Evolutionary conservation across 495 filamentous ascomycete genomes (phyloP), one percentile per base, ranked within the genome.

Genomic region (Podospora tetraspora): DNA sequence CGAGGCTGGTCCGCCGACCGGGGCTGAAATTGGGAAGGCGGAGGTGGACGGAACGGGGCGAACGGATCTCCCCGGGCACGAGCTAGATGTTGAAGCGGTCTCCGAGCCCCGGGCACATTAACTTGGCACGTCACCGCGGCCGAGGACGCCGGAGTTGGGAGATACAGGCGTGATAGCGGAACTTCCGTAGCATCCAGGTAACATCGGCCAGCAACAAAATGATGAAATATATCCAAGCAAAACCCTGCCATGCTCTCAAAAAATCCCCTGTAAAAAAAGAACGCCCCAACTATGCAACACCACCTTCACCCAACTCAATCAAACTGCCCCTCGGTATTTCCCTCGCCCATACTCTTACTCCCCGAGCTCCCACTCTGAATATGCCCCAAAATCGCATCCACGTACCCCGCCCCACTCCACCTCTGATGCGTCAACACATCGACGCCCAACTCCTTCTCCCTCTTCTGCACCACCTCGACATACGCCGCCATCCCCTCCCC

Each of bases 341-440:
- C 91, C 64, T 91, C 89, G 0, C 91, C 91, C 91, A 94, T 92
- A 75, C 90, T 90, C 84, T 87, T 92, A 75, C 85, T 92, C 61
- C 86, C 84, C 70, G 88, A 91, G 77, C 91, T 97, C 13, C 95
- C 94, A 73, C 91, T 97, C 80, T 96, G 92, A 69, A 98, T 94
- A 1, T 91, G 88, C 2, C 94, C 94, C 34, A 99, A 73, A 37
- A 99, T 95, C 3, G 93, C 94, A 80, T 99, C 95, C 67, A 98
- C 89, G 75, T 97, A 97, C 21, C 82, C 83, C 0, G 95, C 95
- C 12, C 95, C 95, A 73, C 93, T 97, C 94, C 95, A 99, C 74
- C 96, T 97, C 84, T 99, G 95, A 78, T 99, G 95, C 34, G 94
- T 99, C 67, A 99, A 83, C 19, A 99, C 95, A 75, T 99, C 95